Conservation (phyloP, 2,329 filamentous ascomycete genomes). For the Botrytis byssoidea region DNA sequence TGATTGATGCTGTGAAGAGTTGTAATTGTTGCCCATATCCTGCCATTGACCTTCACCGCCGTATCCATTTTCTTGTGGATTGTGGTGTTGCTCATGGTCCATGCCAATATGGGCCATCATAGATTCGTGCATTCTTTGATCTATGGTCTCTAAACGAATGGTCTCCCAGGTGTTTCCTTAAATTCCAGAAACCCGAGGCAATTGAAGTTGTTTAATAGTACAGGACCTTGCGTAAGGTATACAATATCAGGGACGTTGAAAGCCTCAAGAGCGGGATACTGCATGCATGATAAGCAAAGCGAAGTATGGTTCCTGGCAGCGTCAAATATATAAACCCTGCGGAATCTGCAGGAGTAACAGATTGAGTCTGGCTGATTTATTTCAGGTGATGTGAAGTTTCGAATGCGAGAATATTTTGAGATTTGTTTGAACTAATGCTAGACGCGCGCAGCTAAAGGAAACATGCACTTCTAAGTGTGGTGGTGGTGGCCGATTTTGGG, state of each 20-base stretch:
- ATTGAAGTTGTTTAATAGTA: conserved; percentile 34
- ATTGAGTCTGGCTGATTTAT: conserved; percentile 26
- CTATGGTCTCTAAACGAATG: conserved; percentile 3
- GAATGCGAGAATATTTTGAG: conserved; percentile 27
- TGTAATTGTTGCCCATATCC: conserved; percentile 48
- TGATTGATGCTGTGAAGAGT: conserved; percentile 61
- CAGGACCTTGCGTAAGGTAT: conserved; percentile 37
- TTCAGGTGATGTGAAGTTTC: conserved; percentile 22
- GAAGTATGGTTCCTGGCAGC: conserved; percentile 37
- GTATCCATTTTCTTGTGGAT: conserved; percentile 40
- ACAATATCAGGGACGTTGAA: conserved; percentile 21
- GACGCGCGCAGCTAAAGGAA: conserved; percentile 32
- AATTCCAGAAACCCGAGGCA: conserved; percentile 27
- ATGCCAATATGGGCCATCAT: conserved; percentile 41
- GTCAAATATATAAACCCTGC: conserved; percentile 37
- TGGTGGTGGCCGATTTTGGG: conserved; percentile 10
- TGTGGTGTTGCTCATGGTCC: conserved; percentile 38
- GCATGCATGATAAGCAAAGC: conserved; percentile 41
- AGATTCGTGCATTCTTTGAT: conserved; percentile 39
- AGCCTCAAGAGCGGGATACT: conserved; percentile 39
- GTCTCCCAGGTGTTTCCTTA: conserved; percentile 18
- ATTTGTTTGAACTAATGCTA: conserved; percentile 23
- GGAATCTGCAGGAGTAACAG: conserved; percentile 34
- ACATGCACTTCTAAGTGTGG: conserved; percentile 27
- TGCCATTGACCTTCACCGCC: conserved; percentile 52